Percentiles rank a stretch among this genome's conserved stretches.
Evolutionary conservation across 805 yeast species (phyloP).

Genomic region (Komagataella phaffii): DNA sequence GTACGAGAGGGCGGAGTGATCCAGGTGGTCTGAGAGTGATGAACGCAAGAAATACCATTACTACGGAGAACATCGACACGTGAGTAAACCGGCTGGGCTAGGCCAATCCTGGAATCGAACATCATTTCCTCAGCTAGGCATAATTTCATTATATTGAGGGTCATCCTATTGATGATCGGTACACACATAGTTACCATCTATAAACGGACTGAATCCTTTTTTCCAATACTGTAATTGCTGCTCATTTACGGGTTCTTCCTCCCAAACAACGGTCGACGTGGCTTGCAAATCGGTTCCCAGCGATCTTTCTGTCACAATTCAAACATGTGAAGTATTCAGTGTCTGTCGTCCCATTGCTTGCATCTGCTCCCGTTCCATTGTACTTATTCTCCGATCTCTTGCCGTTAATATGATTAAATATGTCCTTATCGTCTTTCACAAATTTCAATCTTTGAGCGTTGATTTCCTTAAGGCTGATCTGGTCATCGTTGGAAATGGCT

Average conservation of each 20-base stretch:
- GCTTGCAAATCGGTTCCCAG: constrained; percentile 86
- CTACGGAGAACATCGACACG: too few relatives aligned
- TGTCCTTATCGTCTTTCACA: constrained; percentile 16
- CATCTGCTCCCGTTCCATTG: constrained; percentile 1
- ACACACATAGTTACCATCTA: not conserved
- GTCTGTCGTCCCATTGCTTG: not conserved
- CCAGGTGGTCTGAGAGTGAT: not conserved
- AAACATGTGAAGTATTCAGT: constrained; percentile 58
- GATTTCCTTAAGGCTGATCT: not conserved
- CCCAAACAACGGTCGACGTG: constrained; percentile 85
- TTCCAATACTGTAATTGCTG: not conserved
- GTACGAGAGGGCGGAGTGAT: not conserved
- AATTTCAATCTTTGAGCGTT: constrained; percentile 9
- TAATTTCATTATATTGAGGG: not conserved
- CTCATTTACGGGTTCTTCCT: constrained; percentile 40
- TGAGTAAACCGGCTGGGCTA: too few relatives aligned
- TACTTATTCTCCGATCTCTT: constrained; percentile 3
- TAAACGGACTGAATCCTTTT: not conserved
- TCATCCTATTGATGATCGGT: not conserved
- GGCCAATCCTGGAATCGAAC: not conserved
- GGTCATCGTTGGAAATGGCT: not conserved
- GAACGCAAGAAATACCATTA: too few relatives aligned
- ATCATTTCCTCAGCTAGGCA: not conserved
- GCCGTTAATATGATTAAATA: constrained; percentile 9
- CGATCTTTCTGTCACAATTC: constrained; percentile 75